phyloP scores from a whole-genome alignment of 768 basidiomycete genomes.

The Rhodotorula babjevae region DNA sequence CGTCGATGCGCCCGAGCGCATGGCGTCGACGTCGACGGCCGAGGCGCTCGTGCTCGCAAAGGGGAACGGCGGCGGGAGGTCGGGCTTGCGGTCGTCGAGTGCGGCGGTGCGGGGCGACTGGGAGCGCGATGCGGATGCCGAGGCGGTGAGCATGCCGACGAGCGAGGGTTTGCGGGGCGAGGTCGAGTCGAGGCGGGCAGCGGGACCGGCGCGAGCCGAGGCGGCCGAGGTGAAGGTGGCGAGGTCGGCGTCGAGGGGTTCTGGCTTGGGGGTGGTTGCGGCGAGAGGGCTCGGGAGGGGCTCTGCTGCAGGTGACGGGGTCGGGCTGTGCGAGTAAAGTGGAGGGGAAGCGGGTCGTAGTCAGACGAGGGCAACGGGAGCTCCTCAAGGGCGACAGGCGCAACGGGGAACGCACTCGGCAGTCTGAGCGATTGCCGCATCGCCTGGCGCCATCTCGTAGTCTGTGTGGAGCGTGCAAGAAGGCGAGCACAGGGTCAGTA shows the following conservation, averaged over 20 bases:
- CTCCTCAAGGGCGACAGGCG: too few species aligned
- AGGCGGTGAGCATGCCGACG: not conserved
- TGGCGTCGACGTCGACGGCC: not conserved
- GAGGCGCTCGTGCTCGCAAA: not conserved
- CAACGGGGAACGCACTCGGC: not conserved
- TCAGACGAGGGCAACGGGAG: not conserved
- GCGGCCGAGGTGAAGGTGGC: not conserved
- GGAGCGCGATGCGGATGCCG: not conserved
- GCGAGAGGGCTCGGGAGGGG: not conserved
- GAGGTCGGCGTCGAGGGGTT: not conserved
- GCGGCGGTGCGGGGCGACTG: not conserved
- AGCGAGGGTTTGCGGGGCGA: not conserved
- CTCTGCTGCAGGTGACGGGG: not conserved
- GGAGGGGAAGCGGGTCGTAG: not conserved
- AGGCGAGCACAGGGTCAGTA: not conserved
- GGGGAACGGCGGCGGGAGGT: slow-evolving; percentile 13
- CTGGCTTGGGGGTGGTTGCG: too few species aligned
- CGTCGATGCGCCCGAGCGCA: not conserved
- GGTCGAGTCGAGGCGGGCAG: not conserved
- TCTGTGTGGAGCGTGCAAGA: not conserved
- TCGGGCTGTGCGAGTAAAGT: not conserved
- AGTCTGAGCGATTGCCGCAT: not conserved
- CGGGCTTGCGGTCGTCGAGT: slow-evolving; percentile 9
- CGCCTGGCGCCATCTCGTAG: not conserved
- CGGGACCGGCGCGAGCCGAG: not conserved